Conservation (phyloP, 148 eudicot species). For the Rhododendron vialii region DNA sequence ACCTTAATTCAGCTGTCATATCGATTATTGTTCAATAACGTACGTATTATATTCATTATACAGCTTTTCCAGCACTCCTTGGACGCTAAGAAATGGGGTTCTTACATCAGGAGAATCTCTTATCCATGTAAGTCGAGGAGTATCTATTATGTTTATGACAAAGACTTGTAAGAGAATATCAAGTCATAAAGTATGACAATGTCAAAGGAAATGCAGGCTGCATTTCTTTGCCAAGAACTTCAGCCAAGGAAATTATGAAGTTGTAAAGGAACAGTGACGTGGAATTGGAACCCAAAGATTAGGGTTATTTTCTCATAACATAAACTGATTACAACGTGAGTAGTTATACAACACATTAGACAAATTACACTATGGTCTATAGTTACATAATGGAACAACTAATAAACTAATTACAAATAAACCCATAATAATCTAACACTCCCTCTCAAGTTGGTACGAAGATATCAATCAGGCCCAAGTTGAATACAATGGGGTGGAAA, state of each 20-base stretch:
- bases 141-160: not conserved
- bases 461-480: no score
- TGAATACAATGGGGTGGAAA: no score
- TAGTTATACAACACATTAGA: no score
- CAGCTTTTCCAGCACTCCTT: conserved; percentile 97
- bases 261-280: not conserved
- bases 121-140: conserved; percentile 62
- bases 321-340: not conserved
- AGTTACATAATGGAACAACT: no score
- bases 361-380: no score
- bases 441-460: no score
- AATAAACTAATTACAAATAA: no score
- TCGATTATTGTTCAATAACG: not conserved
- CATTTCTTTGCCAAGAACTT: not conserved
- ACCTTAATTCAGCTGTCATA: not conserved
- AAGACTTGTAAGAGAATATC: not conserved
- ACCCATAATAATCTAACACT: no score
- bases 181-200: not conserved
- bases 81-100: conserved; percentile 76
- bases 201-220: not conserved
- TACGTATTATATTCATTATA: conserved; percentile 5
- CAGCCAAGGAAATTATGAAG: not conserved
- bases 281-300: not conserved
- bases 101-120: conserved; percentile 81
- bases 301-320: no score